Conservation (phyloP, 768 basidiomycete species). For the Pisolithus marmoratus region DNA sequence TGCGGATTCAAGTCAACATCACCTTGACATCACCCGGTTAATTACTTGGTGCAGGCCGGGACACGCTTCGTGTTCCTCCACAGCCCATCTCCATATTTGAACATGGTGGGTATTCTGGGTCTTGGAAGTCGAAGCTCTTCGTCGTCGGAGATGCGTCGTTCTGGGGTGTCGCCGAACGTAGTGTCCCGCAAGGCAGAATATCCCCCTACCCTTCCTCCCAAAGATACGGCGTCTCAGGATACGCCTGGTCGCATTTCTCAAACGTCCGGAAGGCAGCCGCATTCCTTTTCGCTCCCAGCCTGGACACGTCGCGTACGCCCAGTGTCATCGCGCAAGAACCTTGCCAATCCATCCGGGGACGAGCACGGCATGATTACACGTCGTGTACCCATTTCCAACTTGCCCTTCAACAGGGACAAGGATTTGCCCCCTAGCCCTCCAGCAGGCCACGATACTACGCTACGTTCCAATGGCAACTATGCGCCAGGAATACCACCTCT, state of each 20-base stretch:
- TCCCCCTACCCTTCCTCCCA: constrained; percentile 35
- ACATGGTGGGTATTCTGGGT: constrained; percentile 37
- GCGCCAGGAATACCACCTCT: neutral
- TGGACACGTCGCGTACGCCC: constrained; percentile 52
- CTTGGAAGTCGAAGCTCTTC: constrained; percentile 30
- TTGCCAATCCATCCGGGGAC: constrained; percentile 16
- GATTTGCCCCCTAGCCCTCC: constrained; percentile 47
- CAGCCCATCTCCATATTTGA: neutral
- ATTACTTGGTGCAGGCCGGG: neutral
- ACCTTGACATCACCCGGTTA: too few relatives aligned
- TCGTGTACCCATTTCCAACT: constrained; percentile 8
- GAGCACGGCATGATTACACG: constrained; percentile 21
- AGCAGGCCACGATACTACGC: constrained; percentile 16
- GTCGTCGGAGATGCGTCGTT: constrained; percentile 19
- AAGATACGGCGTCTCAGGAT: constrained; percentile 41
- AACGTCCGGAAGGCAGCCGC: constrained; percentile 28
- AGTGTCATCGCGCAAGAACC: constrained; percentile 26
- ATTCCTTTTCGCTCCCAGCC: constrained; percentile 61
- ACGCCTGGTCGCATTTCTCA: constrained; percentile 36
- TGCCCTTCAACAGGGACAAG: constrained; percentile 30
- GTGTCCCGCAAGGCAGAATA: constrained; percentile 29
- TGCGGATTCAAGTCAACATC: neutral
- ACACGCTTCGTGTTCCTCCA: neutral
- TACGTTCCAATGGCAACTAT: neutral
- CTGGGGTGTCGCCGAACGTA: constrained; percentile 17